Base-by-base conservation (phyloP, 1,139 yeast genomes). In the Lodderomyces margitis region DNA sequence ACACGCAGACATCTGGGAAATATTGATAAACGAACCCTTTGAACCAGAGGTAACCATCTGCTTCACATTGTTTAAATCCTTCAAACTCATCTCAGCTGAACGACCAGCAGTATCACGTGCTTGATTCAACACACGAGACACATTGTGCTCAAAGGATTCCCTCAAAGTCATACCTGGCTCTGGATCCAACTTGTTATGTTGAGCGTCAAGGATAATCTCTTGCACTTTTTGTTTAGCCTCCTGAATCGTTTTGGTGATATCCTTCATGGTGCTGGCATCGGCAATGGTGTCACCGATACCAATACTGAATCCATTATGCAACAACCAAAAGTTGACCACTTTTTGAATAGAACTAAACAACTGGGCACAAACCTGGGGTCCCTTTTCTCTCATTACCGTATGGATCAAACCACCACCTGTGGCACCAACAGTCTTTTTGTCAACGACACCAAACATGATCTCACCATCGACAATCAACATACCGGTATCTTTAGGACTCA, bases 281-380 rank as follows among this genome's bases (percentile, higher is more conserved):
- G 98, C 98, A 71, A 94, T 92, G 3, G 98, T 94, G 68, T 94
- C 99, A 75, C 98, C 98, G 67, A 94, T 92, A 78, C 99, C 99
- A 57, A 94, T 94, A 14, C 98, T 89, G 69, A 94, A 94, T 45
- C 98, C 98, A 58, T 87, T 87, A 61, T 94, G 98, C 45, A 94
- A 74, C 49, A 94, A 75, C 99, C 98, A 94, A 64, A 78, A 94
- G 64, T 94, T 94, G 37, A 89, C 96, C 46, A 92, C 95, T 61
- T 89, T 91, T 66, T 94, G 98, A 48, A 92, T 80, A 50, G 88
- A 86, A 62, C 97, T 89, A 60, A 94, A 91, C 58, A 94, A 77
- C 56, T 82, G 86, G 11, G 97, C 94, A 74, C 97, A 88, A 6
- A 83, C 80, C 49, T 80, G 75, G 15, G 98, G 91, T 7, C 98